Evolutionary conservation across 2,329 filamentous ascomycete genomes (phyloP), one percentile per base, ranked within the genome.

Genomic region (Cephalotrichum gorgonifer): DNA sequence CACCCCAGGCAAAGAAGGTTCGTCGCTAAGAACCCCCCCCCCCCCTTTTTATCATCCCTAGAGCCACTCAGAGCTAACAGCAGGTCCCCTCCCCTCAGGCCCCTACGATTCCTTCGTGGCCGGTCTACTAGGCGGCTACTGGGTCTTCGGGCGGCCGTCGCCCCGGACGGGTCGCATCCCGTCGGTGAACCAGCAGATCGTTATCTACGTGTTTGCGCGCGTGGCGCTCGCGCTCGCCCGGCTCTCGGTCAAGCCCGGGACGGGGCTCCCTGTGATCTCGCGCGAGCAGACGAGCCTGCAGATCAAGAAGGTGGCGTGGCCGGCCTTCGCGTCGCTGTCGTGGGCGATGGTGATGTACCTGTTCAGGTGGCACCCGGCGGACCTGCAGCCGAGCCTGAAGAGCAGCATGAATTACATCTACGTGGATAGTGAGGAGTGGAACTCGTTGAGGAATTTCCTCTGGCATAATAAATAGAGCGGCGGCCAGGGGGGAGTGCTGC

Each of bases 331-430:
- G 39, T 86, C 85, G 57, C 60, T 91, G 55, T 94, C 85, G 61
- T 98, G 93, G 93, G 93, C 85, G 4, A 73, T 81, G 60, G 89
- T 98, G 54, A 98, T 98, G 93, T 88, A 91, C 70, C 68, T 98
- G 53, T 98, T 96, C 73, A 79, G 86, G 58, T 87, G 86, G 78
- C 83, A 97, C 70, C 89, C 93, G 5, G 88, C 94, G 59, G 88
- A 86, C 50, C 77, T 98, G 62, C 93, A 96, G 75, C 81, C 83
- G 52, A 96, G 90, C 65, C 69, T 98, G 73, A 79, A 88, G 64
- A 90, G 83, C 68, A 96, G 89, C 71, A 98, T 98, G 93, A 87
- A 81, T 58, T 98, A 98, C 62, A 95, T 98, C 73, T 98, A 91
- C 64, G 76, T 81, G 51, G 86, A 97, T 65, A 88, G 86, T 54